These are phyloP conservation scores for Uncinocarpus reesii DNA, from an alignment of 2,329 filamentous ascomycete species.

Conservation along the genomic window DNA sequence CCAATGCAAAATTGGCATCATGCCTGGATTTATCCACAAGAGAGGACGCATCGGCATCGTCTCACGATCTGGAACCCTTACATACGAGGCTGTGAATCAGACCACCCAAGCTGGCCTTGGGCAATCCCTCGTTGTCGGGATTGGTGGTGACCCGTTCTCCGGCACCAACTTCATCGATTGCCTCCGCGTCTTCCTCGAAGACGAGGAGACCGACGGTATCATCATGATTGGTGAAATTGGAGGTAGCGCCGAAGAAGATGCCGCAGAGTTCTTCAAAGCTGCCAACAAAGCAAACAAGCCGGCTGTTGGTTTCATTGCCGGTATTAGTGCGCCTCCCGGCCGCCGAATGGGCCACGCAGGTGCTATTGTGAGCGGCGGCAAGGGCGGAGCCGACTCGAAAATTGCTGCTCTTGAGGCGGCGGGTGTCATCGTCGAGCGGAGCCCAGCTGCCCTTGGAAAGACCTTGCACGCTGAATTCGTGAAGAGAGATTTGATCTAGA, in stretches of 20 bases:
- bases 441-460: slow-evolving; percentile 84
- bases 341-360: slow-evolving; percentile 98
- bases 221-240: slow-evolving; percentile 99
- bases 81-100: slow-evolving; percentile 99
- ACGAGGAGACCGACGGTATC: slow-evolving; percentile 94
- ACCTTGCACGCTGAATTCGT: slow-evolving; percentile 91
- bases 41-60: slow-evolving; percentile 97
- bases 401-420: slow-evolving; percentile 87
- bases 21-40: slow-evolving; percentile 99
- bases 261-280: slow-evolving; percentile 85
- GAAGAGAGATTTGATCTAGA: slow-evolving; percentile 78
- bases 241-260: slow-evolving; percentile 93
- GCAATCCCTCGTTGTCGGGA: slow-evolving; percentile 95
- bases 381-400: slow-evolving; percentile 97
- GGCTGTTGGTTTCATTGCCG: slow-evolving; percentile 94
- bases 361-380: slow-evolving; percentile 94
- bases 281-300: slow-evolving; percentile 93
- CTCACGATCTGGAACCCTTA: slow-evolving; percentile 93
- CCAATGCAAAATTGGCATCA: slow-evolving; percentile 99
- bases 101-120: slow-evolving; percentile 94
- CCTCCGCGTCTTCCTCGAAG: slow-evolving; percentile 90
- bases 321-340: slow-evolving; percentile 92
- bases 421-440: slow-evolving; percentile 92
- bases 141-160: slow-evolving; percentile 96
- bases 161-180: slow-evolving; percentile 99